Percentiles rank a stretch among this genome's conserved stretches.
phyloP scores from a whole-genome alignment of 2,329 filamentous ascomycete species.

The Ceratocystis destructans region DNA sequence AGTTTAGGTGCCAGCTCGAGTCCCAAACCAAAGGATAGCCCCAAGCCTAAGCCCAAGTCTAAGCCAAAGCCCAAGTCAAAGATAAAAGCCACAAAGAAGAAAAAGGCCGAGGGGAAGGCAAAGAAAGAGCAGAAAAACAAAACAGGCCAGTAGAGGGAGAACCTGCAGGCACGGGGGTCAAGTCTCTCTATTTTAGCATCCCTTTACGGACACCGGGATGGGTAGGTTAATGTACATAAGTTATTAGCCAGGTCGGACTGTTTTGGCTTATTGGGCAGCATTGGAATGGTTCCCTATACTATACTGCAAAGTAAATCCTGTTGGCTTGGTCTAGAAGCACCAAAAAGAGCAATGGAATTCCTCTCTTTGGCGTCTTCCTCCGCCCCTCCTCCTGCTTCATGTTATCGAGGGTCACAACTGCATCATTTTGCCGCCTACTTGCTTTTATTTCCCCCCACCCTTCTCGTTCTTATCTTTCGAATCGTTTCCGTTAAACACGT shows the following conservation, averaged over 20 bases:
- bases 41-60: neutral
- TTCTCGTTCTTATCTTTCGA: constrained; percentile 6
- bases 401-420: neutral
- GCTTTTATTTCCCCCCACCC: constrained; percentile 8
- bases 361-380: neutral
- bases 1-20: neutral
- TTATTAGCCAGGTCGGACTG: neutral
- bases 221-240: constrained; percentile 1
- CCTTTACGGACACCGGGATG: neutral
- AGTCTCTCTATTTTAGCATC: neutral
- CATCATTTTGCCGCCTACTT: neutral
- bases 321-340: neutral
- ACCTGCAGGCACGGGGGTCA: too few relatives aligned
- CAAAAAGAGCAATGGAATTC: neutral
- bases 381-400: neutral
- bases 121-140: neutral
- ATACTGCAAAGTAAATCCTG: neutral
- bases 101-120: neutral
- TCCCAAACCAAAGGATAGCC: neutral
- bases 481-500: constrained; percentile 35
- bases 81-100: neutral
- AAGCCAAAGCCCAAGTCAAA: neutral
- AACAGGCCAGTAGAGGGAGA: neutral
- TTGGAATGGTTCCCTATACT: neutral
- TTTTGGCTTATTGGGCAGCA: neutral